Evolutionary conservation across 257 asterid species (phyloP), one percentile per base, ranked within the genome.

Genomic region (Verbena officinalis): DNA sequence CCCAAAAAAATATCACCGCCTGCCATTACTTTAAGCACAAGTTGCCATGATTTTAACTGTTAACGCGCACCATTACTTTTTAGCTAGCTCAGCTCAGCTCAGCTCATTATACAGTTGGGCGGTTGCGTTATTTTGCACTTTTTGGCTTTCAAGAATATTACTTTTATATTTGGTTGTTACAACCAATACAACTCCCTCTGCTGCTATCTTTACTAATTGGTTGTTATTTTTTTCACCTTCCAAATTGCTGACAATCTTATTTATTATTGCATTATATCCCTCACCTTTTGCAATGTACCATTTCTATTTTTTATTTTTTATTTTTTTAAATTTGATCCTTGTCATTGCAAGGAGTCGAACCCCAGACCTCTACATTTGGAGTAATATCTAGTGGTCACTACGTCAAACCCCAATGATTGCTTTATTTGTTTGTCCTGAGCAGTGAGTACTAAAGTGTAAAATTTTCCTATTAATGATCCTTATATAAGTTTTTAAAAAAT

Each of bases 21-120:
- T 36, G 23, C 70, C 80, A 45, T 71, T 13, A 59, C 80, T 75
- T 75, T 36, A 75, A 70, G 76, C 80, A 75, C 62, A 70, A 75
- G 76, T n/a, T 13, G 21, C 60, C 68, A 74, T 64, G 65, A 65
- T 73, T 68, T 59, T 11, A 62, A 74, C 75, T 24, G 61, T 64
- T 17, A 33, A 24, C 69, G 49, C 73, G 59, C 59, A 7, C 69
- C 12, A 31, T 59, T 11, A 31, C 44, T 61, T 74, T 49, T 33
- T 9, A 9, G 70, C n/a, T n/a, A n/a, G n/a, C n/a, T n/a, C n/a
- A n/a, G n/a, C n/a, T n/a, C n/a, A n/a, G n/a, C n/a, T n/a, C n/a
- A n/a, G n/a, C 57, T 42, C 17, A 40, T 31, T 46, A 30, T 46
- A 2, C 9, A 31, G 51, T 68, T 74, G 75, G 79, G 44, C 69